Evolutionary conservation across 129 eudicot genomes (phyloP).

Genomic region (Logfia minima): DNA sequence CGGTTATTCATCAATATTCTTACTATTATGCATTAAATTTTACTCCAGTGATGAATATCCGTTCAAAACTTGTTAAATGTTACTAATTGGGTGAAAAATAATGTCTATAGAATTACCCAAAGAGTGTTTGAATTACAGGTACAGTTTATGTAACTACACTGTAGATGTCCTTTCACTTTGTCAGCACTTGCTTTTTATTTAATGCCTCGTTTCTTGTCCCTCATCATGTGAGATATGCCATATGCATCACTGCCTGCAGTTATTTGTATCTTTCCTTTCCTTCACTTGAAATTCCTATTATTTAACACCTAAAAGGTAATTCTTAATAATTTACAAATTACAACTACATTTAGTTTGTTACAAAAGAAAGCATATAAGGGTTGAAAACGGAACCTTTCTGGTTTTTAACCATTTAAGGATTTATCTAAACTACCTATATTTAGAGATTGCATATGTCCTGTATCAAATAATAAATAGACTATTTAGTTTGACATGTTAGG

Average conservation of each 20-base stretch:
- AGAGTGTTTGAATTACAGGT: not conserved
- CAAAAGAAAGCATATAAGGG: not conserved
- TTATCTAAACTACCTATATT: not conserved
- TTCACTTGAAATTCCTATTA: not conserved
- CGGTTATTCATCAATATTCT: no score
- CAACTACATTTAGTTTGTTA: not conserved
- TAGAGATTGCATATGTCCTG: not conserved
- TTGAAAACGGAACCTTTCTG: not conserved
- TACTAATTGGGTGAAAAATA: not conserved
- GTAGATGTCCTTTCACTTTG: conserved; percentile 11
- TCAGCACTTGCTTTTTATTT: not conserved
- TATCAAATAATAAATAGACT: not conserved
- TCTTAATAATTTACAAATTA: not conserved
- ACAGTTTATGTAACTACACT: conserved; percentile 16
- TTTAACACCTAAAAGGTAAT: not conserved
- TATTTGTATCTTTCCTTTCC: not conserved
- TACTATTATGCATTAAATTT: not conserved
- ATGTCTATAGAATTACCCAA: not conserved
- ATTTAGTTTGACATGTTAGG: not conserved
- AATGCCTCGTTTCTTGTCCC: conserved; percentile 17
- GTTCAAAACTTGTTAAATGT: not conserved
- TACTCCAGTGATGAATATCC: no score
- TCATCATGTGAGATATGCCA: not conserved
- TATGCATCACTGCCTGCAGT: not conserved
- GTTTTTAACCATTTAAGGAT: not conserved